Percentiles rank a stretch among this genome's conserved stretches.
phyloP scores from a whole-genome alignment of 176 grass and related monocot genomes.

The Ananas comosus region DNA sequence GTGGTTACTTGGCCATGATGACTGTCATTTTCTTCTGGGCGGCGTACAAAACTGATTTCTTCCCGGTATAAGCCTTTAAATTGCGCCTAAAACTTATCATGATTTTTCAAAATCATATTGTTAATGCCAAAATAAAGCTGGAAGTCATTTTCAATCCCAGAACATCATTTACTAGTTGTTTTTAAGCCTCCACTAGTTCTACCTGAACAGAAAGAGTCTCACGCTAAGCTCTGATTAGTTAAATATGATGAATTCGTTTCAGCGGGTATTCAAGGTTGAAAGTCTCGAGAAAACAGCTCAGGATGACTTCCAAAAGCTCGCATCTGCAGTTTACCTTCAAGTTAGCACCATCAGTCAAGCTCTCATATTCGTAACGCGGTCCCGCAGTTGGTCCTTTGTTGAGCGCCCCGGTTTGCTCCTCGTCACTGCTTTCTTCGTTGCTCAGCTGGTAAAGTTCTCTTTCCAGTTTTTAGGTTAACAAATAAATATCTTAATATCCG shows the following conservation, averaged over 20 bases:
- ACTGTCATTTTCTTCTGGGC: slow-evolving; percentile 97
- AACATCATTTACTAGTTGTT: neutral
- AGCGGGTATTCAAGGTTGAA: slow-evolving; percentile 70
- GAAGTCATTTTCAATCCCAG: neutral
- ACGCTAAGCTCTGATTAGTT: too few relatives aligned
- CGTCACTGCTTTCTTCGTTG: slow-evolving; percentile 68
- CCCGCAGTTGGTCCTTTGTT: slow-evolving; percentile 83
- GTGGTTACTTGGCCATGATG: slow-evolving; percentile 79
- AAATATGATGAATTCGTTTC: slow-evolving; percentile 5
- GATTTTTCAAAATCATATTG: neutral
- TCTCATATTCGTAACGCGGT: slow-evolving; percentile 82
- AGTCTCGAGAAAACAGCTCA: slow-evolving; percentile 78
- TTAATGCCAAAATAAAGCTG: neutral
- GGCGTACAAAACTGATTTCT: slow-evolving; percentile 80
- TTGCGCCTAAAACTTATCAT: neutral
- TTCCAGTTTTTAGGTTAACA: neutral
- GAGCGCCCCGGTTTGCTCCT: slow-evolving; percentile 77
- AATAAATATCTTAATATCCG: too few relatives aligned
- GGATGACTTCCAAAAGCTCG: slow-evolving; percentile 78
- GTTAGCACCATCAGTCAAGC: slow-evolving; percentile 89
- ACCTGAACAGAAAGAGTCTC: neutral
- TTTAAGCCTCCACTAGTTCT: neutral
- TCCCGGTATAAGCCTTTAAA: slow-evolving; percentile 37
- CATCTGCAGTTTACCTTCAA: slow-evolving; percentile 84
- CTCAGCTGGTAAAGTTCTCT: slow-evolving; percentile 48